Conservation (phyloP, 768 basidiomycete genomes). For the Hygrocybe punicea region DNA sequence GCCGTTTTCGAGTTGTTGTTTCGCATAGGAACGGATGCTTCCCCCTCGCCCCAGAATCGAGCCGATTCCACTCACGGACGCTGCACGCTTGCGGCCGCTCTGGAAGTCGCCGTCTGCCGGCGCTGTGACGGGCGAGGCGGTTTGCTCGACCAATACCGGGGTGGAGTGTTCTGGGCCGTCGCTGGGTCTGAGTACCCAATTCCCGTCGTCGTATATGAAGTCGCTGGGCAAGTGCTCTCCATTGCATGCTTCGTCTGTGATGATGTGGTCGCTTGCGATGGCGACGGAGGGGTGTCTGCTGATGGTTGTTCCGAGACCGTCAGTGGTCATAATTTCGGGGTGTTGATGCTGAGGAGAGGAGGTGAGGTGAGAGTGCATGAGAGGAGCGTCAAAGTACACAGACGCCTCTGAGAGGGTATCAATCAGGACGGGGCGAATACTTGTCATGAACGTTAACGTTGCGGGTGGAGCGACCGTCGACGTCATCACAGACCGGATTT, state of each 20-base stretch:
- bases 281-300: no score
- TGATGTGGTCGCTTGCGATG: not conserved
- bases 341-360: not conserved
- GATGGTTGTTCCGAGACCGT: not conserved
- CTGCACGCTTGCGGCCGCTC: not conserved
- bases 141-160: not conserved
- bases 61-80: not conserved
- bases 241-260: not conserved
- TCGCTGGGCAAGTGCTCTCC: not conserved
- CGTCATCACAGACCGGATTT: no score
- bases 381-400: slow-evolving; percentile 2
- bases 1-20: not conserved
- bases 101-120: not conserved
- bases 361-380: not conserved
- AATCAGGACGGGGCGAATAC: not conserved
- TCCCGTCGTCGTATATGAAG: not conserved
- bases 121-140: not conserved
- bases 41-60: not conserved
- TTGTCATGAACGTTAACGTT: no score
- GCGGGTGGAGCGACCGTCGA: no score
- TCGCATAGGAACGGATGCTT: not conserved
- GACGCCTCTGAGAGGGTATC: not conserved
- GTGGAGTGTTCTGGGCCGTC: not conserved
- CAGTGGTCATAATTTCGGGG: not conserved
- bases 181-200: not conserved